Conservation (phyloP, 2,329 filamentous ascomycete genomes). For the Colletotrichum trifolii region DNA sequence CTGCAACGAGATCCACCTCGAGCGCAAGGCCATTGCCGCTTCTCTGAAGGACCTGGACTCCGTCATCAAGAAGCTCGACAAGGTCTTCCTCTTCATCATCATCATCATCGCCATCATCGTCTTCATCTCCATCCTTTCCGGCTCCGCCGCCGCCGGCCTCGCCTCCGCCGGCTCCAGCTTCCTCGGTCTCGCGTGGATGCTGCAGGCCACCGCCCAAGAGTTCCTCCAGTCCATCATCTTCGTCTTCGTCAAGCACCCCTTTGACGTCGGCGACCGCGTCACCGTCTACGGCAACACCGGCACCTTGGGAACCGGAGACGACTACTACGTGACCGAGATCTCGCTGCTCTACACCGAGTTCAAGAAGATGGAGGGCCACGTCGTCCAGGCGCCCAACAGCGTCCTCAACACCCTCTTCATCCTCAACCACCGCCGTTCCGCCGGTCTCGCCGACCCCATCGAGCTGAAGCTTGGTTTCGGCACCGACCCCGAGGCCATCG, state of each 20-base stretch:
- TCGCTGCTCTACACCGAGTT: slow-evolving; percentile 95
- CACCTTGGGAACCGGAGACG: slow-evolving; percentile 80
- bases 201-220: slow-evolving; percentile 92
- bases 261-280: slow-evolving; percentile 94
- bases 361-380: slow-evolving; percentile 98
- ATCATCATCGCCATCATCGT: slow-evolving; percentile 83
- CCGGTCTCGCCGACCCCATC: slow-evolving; percentile 86
- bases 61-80: slow-evolving; percentile 89
- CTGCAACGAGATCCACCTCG: slow-evolving; percentile 92
- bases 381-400: slow-evolving; percentile 95
- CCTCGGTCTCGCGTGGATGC: slow-evolving; percentile 92
- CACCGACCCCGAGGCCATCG: slow-evolving; percentile 84
- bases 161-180: slow-evolving; percentile 88
- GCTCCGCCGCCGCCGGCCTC: slow-evolving; percentile 89
- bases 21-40: slow-evolving; percentile 94
- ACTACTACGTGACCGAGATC: slow-evolving; percentile 97
- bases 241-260: slow-evolving; percentile 97
- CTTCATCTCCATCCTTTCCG: slow-evolving; percentile 89
- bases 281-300: slow-evolving; percentile 92
- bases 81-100: slow-evolving; percentile 90
- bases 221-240: slow-evolving; percentile 95
- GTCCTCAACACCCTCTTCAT: slow-evolving; percentile 94
- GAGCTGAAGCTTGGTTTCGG: slow-evolving; percentile 89
- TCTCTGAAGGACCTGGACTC: slow-evolving; percentile 95
- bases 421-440: slow-evolving; percentile 91